Evolutionary conservation across 371 early-diverging fungal genomes (phyloP), one percentile per base, ranked within the genome.

Genomic region (Mortierella sp.): DNA sequence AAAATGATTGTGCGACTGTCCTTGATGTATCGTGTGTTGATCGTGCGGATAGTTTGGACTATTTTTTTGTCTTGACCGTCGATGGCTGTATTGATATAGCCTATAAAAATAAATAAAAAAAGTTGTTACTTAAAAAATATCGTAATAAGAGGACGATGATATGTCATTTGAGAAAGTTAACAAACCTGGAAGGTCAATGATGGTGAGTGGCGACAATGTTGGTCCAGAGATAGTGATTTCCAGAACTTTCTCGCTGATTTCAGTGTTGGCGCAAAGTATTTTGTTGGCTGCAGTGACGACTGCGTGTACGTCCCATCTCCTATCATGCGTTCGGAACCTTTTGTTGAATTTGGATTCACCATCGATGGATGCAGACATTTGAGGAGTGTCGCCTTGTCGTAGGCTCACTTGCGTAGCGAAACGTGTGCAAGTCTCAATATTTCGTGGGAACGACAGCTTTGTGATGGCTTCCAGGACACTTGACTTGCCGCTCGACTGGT

Each of bases 1-100:
- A 97, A 88, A 78, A 97, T 97, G 79, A 97, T 92, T 75, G 96
- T 93, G 78, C 71, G 72, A 65, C 63, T 79, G 49, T 86, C 80
- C 60, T 83, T 74, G 56, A 83, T 83, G 70, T 79, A 83, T 2
- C 80, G 73, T 7, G 74, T 79, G 58, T 79, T 79, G 75, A 83
- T 83, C 4, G 56, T 14, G 21, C 80, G 83, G 71, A 79, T 83
- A 46, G 83, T 79, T 14, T 76, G 18, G 8, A 79, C 75, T 21
- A 83, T 83, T 35, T 49, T 65, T 74, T 77, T 83, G 44, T 71
- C 72, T 35, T 83, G 83, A 0, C 83, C 83, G n/a, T 83, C 83
- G 32, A 83, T 27, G 35, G 83, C 80, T 4, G 83, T 83, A 68
- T 80, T 83, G 72, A 83, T 83, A 32, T 78, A 83, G 0, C 83